Conservation (phyloP, 148 eudicot species). For the Oxyria digyna region DNA sequence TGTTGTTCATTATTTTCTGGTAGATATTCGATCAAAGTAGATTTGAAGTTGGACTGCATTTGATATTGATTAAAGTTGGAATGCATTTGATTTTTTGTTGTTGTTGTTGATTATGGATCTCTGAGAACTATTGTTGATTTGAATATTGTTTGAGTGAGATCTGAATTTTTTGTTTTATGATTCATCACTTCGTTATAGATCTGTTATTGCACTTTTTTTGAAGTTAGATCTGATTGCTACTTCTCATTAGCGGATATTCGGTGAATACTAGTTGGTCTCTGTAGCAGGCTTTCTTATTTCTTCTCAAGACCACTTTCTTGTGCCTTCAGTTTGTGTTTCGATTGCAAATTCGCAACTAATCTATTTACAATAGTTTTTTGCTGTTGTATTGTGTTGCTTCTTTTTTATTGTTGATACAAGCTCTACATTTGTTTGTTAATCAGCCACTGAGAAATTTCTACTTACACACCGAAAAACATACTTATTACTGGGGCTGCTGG, state of each 20-base stretch:
- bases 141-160: not conserved
- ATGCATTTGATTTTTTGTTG: not conserved
- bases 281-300: not conserved
- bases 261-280: not conserved
- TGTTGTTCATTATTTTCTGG: too few species aligned
- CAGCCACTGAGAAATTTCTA: constrained; percentile 20
- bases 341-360: not conserved
- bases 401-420: not conserved
- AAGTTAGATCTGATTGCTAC: not conserved
- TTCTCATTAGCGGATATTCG: not conserved
- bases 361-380: too few species aligned
- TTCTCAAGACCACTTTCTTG: too few species aligned
- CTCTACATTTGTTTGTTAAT: not conserved
- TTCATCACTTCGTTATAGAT: not conserved
- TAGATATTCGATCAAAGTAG: too few species aligned
- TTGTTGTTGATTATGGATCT: not conserved
- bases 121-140: not conserved
- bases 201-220: not conserved
- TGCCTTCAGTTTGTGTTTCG: too few species aligned
- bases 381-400: not conserved
- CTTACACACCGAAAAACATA: constrained; percentile 60
- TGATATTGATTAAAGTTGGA: not conserved
- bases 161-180: not conserved
- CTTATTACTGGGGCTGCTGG: constrained; percentile 84
- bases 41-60: too few species aligned